phyloP scores from a whole-genome alignment of 805 yeast species.

The Maudiozyma pseudohumilis region DNA sequence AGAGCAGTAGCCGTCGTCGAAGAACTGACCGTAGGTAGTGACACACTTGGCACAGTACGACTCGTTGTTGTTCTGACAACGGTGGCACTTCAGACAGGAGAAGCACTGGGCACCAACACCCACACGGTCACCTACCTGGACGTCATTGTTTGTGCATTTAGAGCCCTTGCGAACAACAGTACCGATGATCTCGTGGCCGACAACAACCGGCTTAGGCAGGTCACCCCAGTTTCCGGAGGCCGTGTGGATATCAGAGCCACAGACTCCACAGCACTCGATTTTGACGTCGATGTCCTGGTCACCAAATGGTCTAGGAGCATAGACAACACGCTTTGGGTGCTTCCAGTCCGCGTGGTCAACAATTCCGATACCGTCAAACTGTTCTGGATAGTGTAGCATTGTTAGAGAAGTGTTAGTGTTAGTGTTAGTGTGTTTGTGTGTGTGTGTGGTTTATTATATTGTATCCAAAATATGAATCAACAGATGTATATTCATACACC shows the following conservation, averaged over 20 bases:
- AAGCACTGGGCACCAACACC: slow-evolving; percentile 68
- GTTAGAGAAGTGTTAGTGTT: too few relatives aligned
- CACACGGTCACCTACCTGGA: slow-evolving; percentile 63
- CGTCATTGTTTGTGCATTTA: slow-evolving; percentile 33
- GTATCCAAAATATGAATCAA: too few relatives aligned
- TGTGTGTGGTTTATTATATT: too few relatives aligned
- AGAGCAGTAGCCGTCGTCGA: slow-evolving; percentile 37
- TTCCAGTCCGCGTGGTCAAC: slow-evolving; percentile 43
- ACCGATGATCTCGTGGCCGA: slow-evolving; percentile 66
- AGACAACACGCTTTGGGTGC: slow-evolving; percentile 42
- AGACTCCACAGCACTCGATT: slow-evolving; percentile 53
- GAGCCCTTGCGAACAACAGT: slow-evolving; percentile 48
- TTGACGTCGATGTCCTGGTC: slow-evolving; percentile 44
- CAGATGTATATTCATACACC: too few relatives aligned
- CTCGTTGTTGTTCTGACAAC: slow-evolving; percentile 48
- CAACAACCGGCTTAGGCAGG: slow-evolving; percentile 32
- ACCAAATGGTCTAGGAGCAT: slow-evolving; percentile 38
- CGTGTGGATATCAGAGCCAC: slow-evolving; percentile 45
- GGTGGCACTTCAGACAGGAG: slow-evolving; percentile 52
- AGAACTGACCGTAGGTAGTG: slow-evolving; percentile 40
- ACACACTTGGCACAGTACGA: slow-evolving; percentile 42
- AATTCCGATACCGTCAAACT: slow-evolving; percentile 54
- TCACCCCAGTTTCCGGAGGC: slow-evolving; percentile 21
- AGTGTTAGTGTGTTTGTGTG: too few relatives aligned
- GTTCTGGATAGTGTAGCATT: slow-evolving; percentile 22